Percentiles rank a stretch among this genome's conserved stretches.
Conservation (phyloP, 148 eudicot species). For the Drosera capensis region DNA sequence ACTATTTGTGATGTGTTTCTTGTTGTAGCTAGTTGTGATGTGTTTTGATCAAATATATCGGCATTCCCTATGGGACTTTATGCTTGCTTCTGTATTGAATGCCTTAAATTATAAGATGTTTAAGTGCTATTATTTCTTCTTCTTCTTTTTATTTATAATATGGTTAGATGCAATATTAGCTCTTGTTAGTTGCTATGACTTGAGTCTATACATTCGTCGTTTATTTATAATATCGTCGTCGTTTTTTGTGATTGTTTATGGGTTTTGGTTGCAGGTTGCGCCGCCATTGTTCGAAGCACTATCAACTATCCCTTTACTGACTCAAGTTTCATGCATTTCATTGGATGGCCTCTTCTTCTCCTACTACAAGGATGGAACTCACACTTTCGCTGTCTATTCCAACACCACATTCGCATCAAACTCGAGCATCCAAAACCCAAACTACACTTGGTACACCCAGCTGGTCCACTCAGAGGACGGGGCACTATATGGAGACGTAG, state of each 20-base stretch:
- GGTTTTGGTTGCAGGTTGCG: conserved; percentile 1
- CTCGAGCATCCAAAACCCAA: not conserved
- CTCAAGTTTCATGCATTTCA: conserved; percentile 42
- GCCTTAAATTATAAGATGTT: no score
- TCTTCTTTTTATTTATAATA: no score
- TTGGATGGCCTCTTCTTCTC: conserved; percentile 49
- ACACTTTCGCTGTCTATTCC: conserved; percentile 31
- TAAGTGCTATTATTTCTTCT: no score
- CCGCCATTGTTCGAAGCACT: not conserved
- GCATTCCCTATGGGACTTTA: no score
- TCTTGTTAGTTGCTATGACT: no score
- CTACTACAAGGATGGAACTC: conserved; percentile 16
- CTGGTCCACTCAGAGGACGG: conserved; percentile 13
- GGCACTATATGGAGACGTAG: not conserved
- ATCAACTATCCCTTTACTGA: conserved; percentile 6
- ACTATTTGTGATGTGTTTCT: no score
- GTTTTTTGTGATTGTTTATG: not conserved
- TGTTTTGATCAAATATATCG: no score
- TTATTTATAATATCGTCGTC: not conserved
- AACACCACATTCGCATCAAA: conserved; percentile 20
- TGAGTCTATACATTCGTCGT: no score
- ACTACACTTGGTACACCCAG: conserved; percentile 32
- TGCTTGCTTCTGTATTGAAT: no score
- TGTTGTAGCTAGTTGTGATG: no score
- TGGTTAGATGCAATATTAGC: no score